Base-by-base conservation (phyloP, 2,329 filamentous ascomycete genomes). In the Colletotrichum falcatum region DNA sequence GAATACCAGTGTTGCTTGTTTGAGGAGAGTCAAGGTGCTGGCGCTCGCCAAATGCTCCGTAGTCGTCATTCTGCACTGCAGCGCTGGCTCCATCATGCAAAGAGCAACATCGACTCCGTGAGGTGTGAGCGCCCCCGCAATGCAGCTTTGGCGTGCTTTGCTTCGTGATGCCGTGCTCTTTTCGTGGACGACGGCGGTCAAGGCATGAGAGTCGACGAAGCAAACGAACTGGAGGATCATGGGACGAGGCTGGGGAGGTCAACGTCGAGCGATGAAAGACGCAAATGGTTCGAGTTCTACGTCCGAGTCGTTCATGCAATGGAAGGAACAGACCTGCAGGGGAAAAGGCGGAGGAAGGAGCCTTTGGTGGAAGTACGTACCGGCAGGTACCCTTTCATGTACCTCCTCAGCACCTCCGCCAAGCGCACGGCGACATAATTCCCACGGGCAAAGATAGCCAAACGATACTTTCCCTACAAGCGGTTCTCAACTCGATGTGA, bases 271-370 rank as follows among this genome's bases (percentile, higher is more conserved):
- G 56, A 14, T 26, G 28, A 28, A 33, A 49, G n/a, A n/a, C n/a
- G n/a, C n/a, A n/a, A 51, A 39, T 9, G 39, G 63, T 56, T 55
- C 49, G 39, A 66, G 14, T 6, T 56, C 8, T 3, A 26, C 28
- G 63, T 70, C 67, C 56, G 56, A 66, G 67, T 66, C 56, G 63
- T 70, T 70, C 67, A 66, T 61, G 67, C 56, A 63, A 62, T 39
- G 46, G 59, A 26, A 46, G 6, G 35, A 23, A 61, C 46, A 28
- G 44, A 11, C 9, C 30, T 54, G 51, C 20, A 42, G 12, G 6
- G 44, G 44, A 12, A 12, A 44, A 20, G 20, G 30, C n/a, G 20
- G 20, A 23, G 30, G 51, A 16, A 14, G 30, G 30, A 55, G 51
- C 23, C 23, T 8, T 37, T 20, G 33, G 33, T 35, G 55, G 26